These are phyloP conservation scores for Dendrobium nobile DNA, from an alignment of 106 monocot genomes.

Conservation along the genomic window DNA sequence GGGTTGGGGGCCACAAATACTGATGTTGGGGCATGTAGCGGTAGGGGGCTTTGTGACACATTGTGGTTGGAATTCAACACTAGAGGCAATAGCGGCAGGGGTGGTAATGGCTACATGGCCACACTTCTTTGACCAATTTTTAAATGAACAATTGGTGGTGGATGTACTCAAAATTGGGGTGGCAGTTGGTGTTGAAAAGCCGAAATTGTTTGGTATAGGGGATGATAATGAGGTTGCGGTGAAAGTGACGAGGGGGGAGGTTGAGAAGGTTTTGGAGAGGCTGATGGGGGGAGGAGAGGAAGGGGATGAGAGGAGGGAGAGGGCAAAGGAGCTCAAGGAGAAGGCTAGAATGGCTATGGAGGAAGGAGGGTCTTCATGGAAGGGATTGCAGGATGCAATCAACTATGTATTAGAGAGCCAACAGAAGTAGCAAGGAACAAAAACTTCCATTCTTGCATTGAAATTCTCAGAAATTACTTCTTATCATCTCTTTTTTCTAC, in stretches of 20 bases:
- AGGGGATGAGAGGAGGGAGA: slow-evolving; percentile 1
- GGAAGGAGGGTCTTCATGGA: slow-evolving; percentile 6
- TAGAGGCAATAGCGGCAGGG: slow-evolving; percentile 32
- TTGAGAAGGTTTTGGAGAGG: neutral
- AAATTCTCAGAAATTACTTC: too few species aligned
- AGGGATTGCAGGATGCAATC: neutral
- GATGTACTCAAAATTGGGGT: slow-evolving; percentile 15
- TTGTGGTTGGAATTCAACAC: slow-evolving; percentile 70
- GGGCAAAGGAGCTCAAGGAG: slow-evolving; percentile 2
- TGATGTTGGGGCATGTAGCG: neutral
- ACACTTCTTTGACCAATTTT: slow-evolving; percentile 7
- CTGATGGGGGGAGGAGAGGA: slow-evolving; percentile 12
- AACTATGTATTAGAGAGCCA: neutral
- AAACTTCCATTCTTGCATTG: too few species aligned
- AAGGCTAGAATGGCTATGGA: slow-evolving; percentile 8
- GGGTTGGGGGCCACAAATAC: slow-evolving; percentile 2
- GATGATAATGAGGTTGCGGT: neutral
- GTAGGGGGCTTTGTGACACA: slow-evolving; percentile 25
- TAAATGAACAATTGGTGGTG: slow-evolving; percentile 12
- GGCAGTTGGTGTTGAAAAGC: neutral
- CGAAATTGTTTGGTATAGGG: neutral
- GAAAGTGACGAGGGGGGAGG: neutral
- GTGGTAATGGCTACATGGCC: slow-evolving; percentile 21
- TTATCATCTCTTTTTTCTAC: too few species aligned
- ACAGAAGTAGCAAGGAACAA: too few species aligned